A percentile compares a stretch with the other conserved stretches of the same genome.
phyloP scores from a whole-genome alignment of 1,139 yeast species.

The Candida labiduridarum region DNA sequence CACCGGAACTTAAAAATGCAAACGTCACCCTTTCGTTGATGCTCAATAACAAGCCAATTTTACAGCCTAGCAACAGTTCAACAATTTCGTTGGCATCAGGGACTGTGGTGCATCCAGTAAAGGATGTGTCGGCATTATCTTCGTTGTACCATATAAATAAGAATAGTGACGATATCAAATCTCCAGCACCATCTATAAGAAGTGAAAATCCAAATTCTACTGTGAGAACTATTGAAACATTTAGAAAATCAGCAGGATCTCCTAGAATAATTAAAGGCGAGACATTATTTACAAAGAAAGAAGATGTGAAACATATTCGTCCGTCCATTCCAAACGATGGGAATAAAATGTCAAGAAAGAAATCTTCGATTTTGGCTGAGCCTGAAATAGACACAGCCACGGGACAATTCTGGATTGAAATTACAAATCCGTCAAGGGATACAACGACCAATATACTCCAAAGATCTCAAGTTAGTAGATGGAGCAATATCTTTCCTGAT shows the following conservation, averaged over 20 bases:
- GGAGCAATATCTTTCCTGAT: conserved; percentile 88
- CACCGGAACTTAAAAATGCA: conserved; percentile 19
- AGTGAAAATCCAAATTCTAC: conserved; percentile 9
- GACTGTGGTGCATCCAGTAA: conserved; percentile 34
- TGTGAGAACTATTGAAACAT: conserved; percentile 12
- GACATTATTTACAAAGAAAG: conserved; percentile 12
- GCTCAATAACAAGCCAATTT: conserved; percentile 21
- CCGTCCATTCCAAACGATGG: conserved; percentile 1
- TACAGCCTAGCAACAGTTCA: conserved; percentile 24
- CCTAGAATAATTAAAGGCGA: conserved; percentile 17
- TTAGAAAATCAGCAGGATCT: conserved; percentile 13
- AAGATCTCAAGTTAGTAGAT: conserved; percentile 53
- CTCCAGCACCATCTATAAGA: conserved; percentile 15
- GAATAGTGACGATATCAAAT: conserved; percentile 28
- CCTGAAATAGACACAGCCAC: conserved; percentile 15
- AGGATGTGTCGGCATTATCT: conserved; percentile 40
- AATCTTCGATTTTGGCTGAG: conserved; percentile 11
- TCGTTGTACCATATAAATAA: conserved; percentile 44
- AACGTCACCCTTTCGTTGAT: conserved; percentile 31
- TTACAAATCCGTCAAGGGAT: conserved; percentile 70
- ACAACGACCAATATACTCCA: conserved; percentile 45
- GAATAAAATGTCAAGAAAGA: conserved; percentile 7
- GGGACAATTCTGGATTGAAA: conserved; percentile 61
- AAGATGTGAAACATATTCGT: conserved; percentile 1
- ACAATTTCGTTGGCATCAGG: conserved; percentile 44